Conservation (phyloP, 176 grass and related monocot genomes). For the Dendrocalamus sinicus region DNA sequence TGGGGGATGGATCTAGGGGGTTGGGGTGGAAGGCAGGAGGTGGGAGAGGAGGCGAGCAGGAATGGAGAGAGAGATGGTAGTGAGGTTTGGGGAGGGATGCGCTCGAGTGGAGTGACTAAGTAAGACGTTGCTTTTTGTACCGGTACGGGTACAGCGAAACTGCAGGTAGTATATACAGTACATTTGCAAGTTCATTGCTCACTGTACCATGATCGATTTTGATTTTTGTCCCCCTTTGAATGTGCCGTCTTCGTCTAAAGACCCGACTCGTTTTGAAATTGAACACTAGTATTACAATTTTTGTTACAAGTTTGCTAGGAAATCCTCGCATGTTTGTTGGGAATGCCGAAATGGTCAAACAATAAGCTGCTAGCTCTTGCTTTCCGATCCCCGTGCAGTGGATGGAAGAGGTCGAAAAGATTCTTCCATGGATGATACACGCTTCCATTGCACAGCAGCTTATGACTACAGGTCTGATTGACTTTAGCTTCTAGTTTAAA, state of each 20-base stretch:
- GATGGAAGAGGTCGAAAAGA: not conserved
- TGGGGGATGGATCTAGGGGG: too few relatives aligned
- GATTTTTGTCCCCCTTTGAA: not conserved
- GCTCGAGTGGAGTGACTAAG: too few relatives aligned
- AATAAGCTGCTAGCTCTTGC: not conserved
- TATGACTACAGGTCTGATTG: not conserved
- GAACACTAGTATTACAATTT: not conserved
- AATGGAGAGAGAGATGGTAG: too few relatives aligned
- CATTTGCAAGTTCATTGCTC: not conserved
- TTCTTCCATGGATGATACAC: slow-evolving; percentile 23
- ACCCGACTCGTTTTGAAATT: not conserved
- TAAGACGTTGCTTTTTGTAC: too few relatives aligned
- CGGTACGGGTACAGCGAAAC: too few relatives aligned
- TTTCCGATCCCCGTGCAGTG: not conserved
- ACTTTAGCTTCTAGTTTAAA: too few relatives aligned
- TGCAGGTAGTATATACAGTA: not conserved
- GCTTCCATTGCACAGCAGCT: not conserved
- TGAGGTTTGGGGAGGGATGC: too few relatives aligned
- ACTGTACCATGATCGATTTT: not conserved
- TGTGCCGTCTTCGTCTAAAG: not conserved
- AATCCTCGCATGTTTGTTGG: not conserved
- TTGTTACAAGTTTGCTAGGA: not conserved
- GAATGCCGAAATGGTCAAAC: slow-evolving; percentile 30
- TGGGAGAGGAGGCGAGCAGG: too few relatives aligned
- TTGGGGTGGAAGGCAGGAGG: too few relatives aligned